Evolutionary conservation across 257 asterid species (phyloP), one percentile per base, ranked within the genome.

Genomic region (Pogostemon cablin): DNA sequence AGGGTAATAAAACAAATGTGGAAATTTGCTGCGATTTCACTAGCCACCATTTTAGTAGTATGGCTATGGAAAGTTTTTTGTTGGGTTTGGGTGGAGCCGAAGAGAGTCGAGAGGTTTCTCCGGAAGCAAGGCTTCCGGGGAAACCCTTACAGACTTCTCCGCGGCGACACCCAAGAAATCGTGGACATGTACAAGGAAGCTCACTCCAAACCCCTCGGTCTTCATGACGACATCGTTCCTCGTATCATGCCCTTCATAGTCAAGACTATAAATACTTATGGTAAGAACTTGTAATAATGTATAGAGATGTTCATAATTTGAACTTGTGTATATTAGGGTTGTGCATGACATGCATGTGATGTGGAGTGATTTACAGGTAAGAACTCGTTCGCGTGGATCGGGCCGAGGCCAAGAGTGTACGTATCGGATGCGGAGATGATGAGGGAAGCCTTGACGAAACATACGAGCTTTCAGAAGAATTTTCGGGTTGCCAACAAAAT

Each of bases 311-410:
- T 43, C 25, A 43, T 43, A 2, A 10, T 7, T 10, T 43, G 48
- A 8, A 43, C 47, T 5, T 25, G 32, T 25, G 32, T 25, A 25
- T 25, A 25, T 25, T 25, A 25, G 32, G 32, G 32, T 25, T 25
- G 47, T 43, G n/a, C 4, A 3, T 55, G 6, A 3, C 12, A 55
- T 25, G 61, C 1, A 7, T 2, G 40, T 5, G 1, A 43, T 25
- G 61, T 46, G 20, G 4, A 3, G 25, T 1, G 6, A 4, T 42
- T 10, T 50, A 6, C 61, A 78, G 82, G 81, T 12, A 71, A 77
- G 75, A 77, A 70, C 12, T 77, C 85, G 4, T 81, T 74, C n/a
- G 75, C 49, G 5, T 81, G 85, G 85, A 75, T 74, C 6, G 82
- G 85, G 49, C 76, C 78, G 4, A 77, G 80, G 12, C 84, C 81